Conservation (phyloP, 192 early-diverging fungal genomes). For the Jimgerdemannia flammicorona region DNA sequence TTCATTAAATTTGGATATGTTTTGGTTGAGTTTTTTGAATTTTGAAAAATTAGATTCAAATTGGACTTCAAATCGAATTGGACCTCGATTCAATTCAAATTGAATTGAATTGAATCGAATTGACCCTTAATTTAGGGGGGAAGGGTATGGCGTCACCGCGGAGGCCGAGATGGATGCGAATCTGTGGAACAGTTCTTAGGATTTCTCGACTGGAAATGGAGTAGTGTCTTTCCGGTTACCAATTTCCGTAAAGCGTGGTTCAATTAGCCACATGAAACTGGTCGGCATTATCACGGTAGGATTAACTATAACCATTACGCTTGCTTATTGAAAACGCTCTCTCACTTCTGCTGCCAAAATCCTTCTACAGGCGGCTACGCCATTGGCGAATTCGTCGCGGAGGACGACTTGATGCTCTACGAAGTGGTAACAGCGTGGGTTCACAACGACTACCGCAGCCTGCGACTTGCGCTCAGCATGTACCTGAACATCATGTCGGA, state of each 20-base stretch:
- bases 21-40: too few relatives aligned
- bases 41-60: too few relatives aligned
- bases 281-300: too few relatives aligned
- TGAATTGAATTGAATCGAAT: too few relatives aligned
- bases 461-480: not conserved
- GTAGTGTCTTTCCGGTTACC: not conserved
- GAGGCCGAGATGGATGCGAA: not conserved
- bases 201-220: not conserved
- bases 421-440: not conserved
- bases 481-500: not conserved
- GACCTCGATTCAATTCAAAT: too few relatives aligned
- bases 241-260: not conserved
- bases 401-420: not conserved
- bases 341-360: too few relatives aligned
- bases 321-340: too few relatives aligned
- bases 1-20: too few relatives aligned
- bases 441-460: not conserved
- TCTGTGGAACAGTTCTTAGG: not conserved
- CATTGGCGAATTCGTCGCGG: not conserved
- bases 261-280: not conserved
- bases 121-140: too few relatives aligned
- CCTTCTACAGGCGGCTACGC: not conserved
- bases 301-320: not conserved
- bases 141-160: not conserved
- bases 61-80: too few relatives aligned